These are phyloP conservation scores for Podospora conica DNA, from an alignment of 495 filamentous ascomycete species.

Conservation along the genomic window DNA sequence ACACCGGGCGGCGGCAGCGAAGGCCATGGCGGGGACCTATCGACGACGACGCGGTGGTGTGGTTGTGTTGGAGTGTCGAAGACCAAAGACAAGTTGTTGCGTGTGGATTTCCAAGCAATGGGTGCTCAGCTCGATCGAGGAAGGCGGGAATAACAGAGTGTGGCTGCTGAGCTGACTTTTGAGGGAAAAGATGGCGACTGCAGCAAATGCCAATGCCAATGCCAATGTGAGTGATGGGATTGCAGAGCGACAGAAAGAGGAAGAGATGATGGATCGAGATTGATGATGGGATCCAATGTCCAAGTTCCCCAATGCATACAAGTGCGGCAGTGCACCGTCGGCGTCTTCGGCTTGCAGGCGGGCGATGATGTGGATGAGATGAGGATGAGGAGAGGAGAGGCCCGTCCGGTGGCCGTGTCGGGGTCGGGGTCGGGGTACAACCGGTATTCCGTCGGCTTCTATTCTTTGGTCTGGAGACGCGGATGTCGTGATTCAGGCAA, in stretches of 20 bases:
- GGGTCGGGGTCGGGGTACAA: no score
- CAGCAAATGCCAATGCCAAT: not conserved
- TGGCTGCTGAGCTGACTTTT: not conserved
- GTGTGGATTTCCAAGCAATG: not conserved
- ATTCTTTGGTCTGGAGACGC: not conserved
- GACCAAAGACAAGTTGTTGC: not conserved
- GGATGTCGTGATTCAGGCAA: constrained; percentile 10
- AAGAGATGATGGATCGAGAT: no score
- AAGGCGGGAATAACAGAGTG: no score
- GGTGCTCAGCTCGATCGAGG: no score
- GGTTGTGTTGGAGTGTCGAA: no score
- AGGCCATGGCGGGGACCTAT: not conserved
- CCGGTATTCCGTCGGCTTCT: not conserved
- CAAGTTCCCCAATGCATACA: not conserved
- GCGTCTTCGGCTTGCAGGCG: not conserved
- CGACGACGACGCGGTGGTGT: no score
- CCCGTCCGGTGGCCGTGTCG: not conserved
- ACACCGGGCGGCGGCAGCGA: not conserved
- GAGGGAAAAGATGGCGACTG: not conserved
- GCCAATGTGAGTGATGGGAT: not conserved
- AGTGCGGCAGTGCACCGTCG: not conserved
- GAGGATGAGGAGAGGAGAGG: no score
- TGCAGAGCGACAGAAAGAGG: not conserved
- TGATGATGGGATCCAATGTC: not conserved
- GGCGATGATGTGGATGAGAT: no score